Conservation (phyloP, 441 rosid genomes). For the Hura crepitans region DNA sequence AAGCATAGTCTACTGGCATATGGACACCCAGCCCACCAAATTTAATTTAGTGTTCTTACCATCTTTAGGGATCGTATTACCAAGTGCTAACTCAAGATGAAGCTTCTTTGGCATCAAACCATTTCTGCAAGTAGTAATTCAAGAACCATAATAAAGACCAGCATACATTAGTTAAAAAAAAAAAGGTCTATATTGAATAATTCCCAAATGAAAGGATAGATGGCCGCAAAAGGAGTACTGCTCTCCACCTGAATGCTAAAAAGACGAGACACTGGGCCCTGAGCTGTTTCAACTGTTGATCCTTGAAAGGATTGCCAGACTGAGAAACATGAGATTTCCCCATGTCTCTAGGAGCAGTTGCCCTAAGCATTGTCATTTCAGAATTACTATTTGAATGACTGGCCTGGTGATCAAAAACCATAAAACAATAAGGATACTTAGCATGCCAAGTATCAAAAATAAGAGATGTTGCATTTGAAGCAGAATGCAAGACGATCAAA, state of each 20-base stretch:
- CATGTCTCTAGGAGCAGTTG: conserved; percentile 50
- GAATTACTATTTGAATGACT: conserved; percentile 45
- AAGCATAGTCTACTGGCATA: not conserved
- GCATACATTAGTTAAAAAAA: not conserved
- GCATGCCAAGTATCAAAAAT: not conserved
- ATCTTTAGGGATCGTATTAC: conserved; percentile 65
- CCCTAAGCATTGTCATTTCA: conserved; percentile 47
- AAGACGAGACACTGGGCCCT: conserved; percentile 96
- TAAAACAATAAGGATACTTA: not conserved
- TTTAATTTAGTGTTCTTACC: conserved; percentile 38
- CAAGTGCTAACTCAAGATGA: conserved; percentile 88
- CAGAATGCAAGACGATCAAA: not conserved
- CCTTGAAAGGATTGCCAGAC: conserved; percentile 72
- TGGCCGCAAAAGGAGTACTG: conserved; percentile 14
- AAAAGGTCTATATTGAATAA: conserved; percentile 9
- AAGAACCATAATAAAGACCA: conserved; percentile 22
- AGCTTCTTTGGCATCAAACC: conserved; percentile 74
- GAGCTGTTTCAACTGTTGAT: conserved; percentile 88
- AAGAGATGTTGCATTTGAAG: not conserved
- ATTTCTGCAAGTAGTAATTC: conserved; percentile 42
- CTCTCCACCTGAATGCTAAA: conserved; percentile 73
- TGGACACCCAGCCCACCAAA: conserved; percentile 1
- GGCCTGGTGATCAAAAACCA: conserved; percentile 37
- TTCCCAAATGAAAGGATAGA: conserved; percentile 14
- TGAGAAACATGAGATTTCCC: conserved; percentile 63